phyloP scores from a whole-genome alignment of 306 rosid genomes.

The Gynostemma pentaphyllum region DNA sequence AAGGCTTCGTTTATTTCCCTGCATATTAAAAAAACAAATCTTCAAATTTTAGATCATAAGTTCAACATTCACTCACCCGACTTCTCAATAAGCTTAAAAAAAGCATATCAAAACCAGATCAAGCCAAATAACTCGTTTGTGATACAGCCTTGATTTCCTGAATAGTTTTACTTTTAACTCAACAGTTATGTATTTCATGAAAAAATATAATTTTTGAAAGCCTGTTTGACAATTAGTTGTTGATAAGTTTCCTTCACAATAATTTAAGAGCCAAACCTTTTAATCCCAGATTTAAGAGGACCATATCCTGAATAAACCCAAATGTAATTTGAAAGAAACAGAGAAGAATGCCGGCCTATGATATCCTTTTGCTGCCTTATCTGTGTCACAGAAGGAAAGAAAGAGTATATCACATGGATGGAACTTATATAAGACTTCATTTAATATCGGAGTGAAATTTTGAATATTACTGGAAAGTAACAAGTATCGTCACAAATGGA shows the following conservation, averaged over 20 bases:
- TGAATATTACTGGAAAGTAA: not conserved
- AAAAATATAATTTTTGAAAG: not conserved
- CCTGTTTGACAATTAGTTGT: not conserved
- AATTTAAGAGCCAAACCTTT: constrained; percentile 30
- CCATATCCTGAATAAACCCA: constrained; percentile 71
- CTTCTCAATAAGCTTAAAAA: not conserved
- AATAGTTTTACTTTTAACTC: not conserved
- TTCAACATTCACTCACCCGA: not conserved
- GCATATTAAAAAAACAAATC: constrained; percentile 16
- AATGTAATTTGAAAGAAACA: constrained; percentile 58
- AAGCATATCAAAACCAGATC: not conserved
- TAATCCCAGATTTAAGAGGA: constrained; percentile 60
- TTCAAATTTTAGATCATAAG: not conserved
- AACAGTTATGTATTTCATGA: not conserved
- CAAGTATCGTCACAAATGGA: not conserved
- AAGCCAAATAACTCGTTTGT: no score
- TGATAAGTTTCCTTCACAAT: not conserved
- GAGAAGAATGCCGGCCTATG: constrained; percentile 51
- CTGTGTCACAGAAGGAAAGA: constrained; percentile 37
- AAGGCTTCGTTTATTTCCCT: constrained; percentile 87
- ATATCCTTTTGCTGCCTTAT: constrained; percentile 65
- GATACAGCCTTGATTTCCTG: not conserved
- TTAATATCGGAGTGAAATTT: not conserved
- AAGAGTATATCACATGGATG: not conserved
- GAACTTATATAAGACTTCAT: not conserved